Evolutionary conservation across 73 alveolate genomes (phyloP), one percentile per base, ranked within the genome.

Genomic region (Paramecium sonneborni): DNA sequence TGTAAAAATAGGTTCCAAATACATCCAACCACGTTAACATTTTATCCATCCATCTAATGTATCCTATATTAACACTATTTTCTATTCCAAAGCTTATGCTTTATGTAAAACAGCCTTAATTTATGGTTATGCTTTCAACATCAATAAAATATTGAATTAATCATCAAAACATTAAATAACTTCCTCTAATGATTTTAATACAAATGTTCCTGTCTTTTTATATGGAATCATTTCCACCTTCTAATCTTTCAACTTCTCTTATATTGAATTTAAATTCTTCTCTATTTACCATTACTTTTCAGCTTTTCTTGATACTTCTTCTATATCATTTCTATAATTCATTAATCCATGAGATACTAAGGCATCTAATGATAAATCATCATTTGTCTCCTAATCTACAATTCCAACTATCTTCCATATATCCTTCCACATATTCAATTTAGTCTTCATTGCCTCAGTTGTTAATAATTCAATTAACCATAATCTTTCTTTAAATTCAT

Each of bases 1-100:
- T 85, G 99, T 95, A 88, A 99, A 98, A 84, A 99, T 99, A 0
- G 99, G 99, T 93, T 99, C 99, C 67, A 99, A 93, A 96, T 99
- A 98, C 98, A 98, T 98, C 99, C 99, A 99, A 1, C 99, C 97
- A 92, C 98, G 97, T 94, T 98, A 98, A 92, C 98, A 96, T 94
- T 97, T 97, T 46, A 95, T 95, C 95, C 97, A 96, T 84, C 95
- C 96, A 87, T 96, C 99, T 24, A 96, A 76, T 62, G 96, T 96
- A 88, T 95, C 97, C 88, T 96, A 95, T 18, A 95, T 96, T 88
- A 85, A 93, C 44, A 94, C 95, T 24, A 96, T 92, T 92, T 95
- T 96, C 44, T 94, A 95, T 93, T 96, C 97, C 67, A 94, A 85
- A 62, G 93, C 95, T 70, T 96, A 92, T 2, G 97, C 97, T 32